phyloP scores from a whole-genome alignment of 2,329 filamentous ascomycete genomes.

The Penicillium griseofulvum region DNA sequence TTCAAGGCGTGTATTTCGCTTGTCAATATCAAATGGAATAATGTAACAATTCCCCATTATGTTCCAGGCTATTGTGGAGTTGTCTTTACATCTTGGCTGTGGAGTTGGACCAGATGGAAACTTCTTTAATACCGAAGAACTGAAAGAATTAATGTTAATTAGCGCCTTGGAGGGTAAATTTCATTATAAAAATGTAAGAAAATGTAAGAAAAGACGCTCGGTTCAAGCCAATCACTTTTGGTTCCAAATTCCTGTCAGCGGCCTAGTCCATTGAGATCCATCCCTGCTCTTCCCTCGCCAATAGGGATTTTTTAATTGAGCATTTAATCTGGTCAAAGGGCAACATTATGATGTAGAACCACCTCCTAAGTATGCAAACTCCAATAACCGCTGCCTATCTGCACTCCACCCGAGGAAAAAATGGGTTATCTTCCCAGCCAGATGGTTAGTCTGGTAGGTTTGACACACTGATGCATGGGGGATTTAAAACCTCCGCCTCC shows the following conservation, averaged over 20 bases:
- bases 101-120: constrained; percentile 6
- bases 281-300: constrained; percentile 6
- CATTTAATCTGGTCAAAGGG: background rate
- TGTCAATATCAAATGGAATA: background rate
- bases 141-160: background rate
- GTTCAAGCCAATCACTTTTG: constrained; percentile 8
- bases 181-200: background rate
- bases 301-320: background rate
- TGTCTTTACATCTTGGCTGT: constrained; percentile 4
- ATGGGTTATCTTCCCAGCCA: constrained; percentile 6
- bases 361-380: background rate
- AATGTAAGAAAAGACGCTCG: constrained; percentile 1
- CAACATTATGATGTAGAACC: constrained; percentile 3
- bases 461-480: constrained; percentile 4
- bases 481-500: constrained; percentile 9
- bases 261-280: constrained; percentile 1
- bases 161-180: background rate
- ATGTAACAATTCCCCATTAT: constrained; percentile 1
- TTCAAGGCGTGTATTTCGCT: background rate
- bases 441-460: constrained; percentile 4
- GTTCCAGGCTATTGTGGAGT: constrained; percentile 15
- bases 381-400: background rate
- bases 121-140: background rate
- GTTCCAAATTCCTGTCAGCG: constrained; percentile 10
- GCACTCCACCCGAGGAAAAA: constrained; percentile 2